These are phyloP conservation scores for Sinapis alba DNA, from an alignment of 441 rosid species.

Conservation along the genomic window DNA sequence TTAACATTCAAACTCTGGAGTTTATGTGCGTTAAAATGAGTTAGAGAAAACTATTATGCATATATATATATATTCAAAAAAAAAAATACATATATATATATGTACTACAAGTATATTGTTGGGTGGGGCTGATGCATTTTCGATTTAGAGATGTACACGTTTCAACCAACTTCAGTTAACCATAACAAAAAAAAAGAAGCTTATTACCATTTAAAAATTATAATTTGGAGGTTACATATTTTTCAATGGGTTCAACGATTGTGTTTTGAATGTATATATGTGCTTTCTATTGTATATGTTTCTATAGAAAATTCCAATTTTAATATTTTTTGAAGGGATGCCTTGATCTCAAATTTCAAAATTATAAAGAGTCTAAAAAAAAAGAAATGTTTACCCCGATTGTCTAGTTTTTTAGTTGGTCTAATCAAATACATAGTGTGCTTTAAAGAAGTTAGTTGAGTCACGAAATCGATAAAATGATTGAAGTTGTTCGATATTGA, in stretches of 20 bases:
- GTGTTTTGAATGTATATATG: background rate
- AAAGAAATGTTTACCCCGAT: background rate
- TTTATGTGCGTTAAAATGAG: background rate
- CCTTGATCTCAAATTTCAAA: background rate
- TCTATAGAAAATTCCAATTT: background rate
- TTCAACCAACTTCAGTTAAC: background rate
- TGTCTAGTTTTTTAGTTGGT: background rate
- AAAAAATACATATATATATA: background rate
- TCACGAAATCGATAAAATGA: background rate
- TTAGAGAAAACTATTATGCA: background rate
- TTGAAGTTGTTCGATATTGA: slow-evolving; percentile 8
- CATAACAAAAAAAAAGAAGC: background rate
- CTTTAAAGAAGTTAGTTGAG: background rate
- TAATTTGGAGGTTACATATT: background rate
- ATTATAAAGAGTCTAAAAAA: background rate
- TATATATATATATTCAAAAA: background rate
- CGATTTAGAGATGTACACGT: background rate
- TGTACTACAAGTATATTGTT: background rate
- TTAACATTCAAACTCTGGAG: background rate
- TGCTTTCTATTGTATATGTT: background rate
- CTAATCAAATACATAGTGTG: slow-evolving; percentile 7
- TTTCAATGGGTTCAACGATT: background rate
- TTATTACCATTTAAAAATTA: background rate
- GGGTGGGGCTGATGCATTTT: background rate
- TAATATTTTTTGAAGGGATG: background rate